Percentiles rank a stretch among this genome's conserved stretches.
These are phyloP conservation scores for Jaapia argillacea DNA, from an alignment of 768 basidiomycete genomes.

Conservation along the genomic window DNA sequence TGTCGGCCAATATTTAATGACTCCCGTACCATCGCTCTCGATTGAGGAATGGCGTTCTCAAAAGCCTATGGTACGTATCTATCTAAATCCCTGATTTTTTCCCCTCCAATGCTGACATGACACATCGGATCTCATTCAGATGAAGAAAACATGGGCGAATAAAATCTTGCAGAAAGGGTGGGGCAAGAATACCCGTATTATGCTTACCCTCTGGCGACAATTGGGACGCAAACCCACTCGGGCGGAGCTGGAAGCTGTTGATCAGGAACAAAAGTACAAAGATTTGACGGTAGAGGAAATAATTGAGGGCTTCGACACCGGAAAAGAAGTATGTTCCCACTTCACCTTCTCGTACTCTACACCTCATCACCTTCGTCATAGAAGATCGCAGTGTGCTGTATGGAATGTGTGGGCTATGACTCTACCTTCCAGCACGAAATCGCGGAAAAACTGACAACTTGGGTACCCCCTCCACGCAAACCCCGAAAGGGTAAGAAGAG, in stretches of 20 bases:
- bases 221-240: neutral
- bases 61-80: neutral
- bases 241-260: neutral
- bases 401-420: slow-evolving; percentile 5
- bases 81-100: neutral
- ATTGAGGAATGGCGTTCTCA: neutral
- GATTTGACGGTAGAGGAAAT: neutral
- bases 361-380: neutral
- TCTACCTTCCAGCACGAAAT: slow-evolving; percentile 2
- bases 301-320: neutral
- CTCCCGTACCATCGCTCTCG: neutral
- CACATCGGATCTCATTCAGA: neutral
- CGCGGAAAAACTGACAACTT: neutral
- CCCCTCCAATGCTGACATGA: neutral
- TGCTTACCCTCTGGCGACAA: neutral
- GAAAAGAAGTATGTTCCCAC: neutral
- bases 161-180: neutral
- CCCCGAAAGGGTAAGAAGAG: no score
- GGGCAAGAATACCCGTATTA: neutral
- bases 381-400: slow-evolving; percentile 1
- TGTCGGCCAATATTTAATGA: neutral
- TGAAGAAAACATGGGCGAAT: neutral
- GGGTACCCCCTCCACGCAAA: neutral
- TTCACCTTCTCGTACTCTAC: neutral
- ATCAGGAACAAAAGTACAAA: neutral